A percentile compares a stretch with the other conserved stretches of the same genome.
These are phyloP conservation scores for Termitomyces sp. DNA, from an alignment of 768 basidiomycete species.

Conservation along the genomic window DNA sequence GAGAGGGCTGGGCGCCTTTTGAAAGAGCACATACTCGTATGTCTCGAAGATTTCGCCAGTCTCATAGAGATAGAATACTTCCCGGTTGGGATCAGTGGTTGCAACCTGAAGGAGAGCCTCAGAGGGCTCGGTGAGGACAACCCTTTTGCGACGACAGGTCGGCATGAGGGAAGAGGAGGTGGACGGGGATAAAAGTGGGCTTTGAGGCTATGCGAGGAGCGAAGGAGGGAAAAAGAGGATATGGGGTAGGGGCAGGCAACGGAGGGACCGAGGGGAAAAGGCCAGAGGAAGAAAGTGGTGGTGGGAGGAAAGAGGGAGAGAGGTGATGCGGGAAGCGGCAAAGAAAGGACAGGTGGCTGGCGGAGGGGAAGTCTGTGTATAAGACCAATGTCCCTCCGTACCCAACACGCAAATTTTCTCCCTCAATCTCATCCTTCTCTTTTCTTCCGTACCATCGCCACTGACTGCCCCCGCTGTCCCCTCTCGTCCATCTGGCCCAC, in stretches of 20 bases:
- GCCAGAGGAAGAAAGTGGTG: slow-evolving; percentile 16
- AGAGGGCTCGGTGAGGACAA: slow-evolving; percentile 80
- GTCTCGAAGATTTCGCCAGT: slow-evolving; percentile 97
- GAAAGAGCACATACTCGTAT: slow-evolving; percentile 72
- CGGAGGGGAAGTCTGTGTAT: slow-evolving; percentile 45
- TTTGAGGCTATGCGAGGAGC: slow-evolving; percentile 13
- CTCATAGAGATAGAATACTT: slow-evolving; percentile 88
- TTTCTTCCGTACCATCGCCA: slow-evolving; percentile 6
- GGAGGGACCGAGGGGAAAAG: slow-evolving; percentile 6
- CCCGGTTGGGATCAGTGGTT: slow-evolving; percentile 57
- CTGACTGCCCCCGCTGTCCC: neutral
- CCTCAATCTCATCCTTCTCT: slow-evolving; percentile 14
- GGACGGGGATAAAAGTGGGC: slow-evolving; percentile 14
- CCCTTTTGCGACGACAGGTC: slow-evolving; percentile 85
- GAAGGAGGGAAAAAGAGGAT: slow-evolving; percentile 11
- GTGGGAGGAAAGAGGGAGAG: slow-evolving; percentile 29
- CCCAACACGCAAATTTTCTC: slow-evolving; percentile 9
- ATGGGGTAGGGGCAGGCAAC: slow-evolving; percentile 9
- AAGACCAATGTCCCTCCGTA: slow-evolving; percentile 12
- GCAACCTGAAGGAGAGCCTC: slow-evolving; percentile 60
- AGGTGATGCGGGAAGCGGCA: slow-evolving; percentile 50
- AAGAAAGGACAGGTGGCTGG: slow-evolving; percentile 61
- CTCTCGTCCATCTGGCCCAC: neutral
- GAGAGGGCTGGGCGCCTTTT: slow-evolving; percentile 20
- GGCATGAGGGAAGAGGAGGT: slow-evolving; percentile 48